Evolutionary conservation across 805 yeast genomes (phyloP).

Genomic region (Blastobotrys chiropterorum): DNA sequence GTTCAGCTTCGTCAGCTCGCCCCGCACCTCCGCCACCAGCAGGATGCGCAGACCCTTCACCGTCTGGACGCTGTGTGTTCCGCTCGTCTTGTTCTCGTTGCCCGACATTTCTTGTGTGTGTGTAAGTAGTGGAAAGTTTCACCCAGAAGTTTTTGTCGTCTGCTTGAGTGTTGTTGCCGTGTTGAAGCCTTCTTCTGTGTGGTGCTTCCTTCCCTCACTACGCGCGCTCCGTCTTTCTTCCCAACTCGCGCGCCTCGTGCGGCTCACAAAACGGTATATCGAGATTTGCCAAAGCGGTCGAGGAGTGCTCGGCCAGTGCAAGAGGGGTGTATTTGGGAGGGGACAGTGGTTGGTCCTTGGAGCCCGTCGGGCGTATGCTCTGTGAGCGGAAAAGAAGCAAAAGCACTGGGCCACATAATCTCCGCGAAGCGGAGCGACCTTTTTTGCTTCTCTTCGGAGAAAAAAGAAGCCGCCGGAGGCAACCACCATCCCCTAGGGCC

Average conservation of each 20-base stretch:
- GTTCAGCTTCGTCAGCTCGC: conserved; percentile 44
- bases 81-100: background rate
- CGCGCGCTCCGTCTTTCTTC: background rate
- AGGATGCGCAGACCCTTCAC: conserved; percentile 33
- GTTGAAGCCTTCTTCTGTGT: background rate
- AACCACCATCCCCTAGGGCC: too few relatives aligned
- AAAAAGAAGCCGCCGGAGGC: too few relatives aligned
- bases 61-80: conserved; percentile 2
- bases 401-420: too few relatives aligned
- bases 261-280: background rate
- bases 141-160: background rate
- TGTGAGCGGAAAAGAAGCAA: too few relatives aligned
- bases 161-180: background rate
- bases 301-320: too few relatives aligned
- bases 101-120: background rate
- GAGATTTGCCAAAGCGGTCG: too few relatives aligned
- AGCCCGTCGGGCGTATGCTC: too few relatives aligned
- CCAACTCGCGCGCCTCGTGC: background rate
- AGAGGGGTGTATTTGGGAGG: too few relatives aligned
- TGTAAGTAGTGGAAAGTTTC: background rate
- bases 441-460: too few relatives aligned
- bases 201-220: background rate
- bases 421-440: too few relatives aligned
- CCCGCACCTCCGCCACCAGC: conserved; percentile 52
- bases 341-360: too few relatives aligned